Percentiles rank a stretch among this genome's conserved stretches.
phyloP scores from a whole-genome alignment of 352 stramenopile species.

The Pythium volutum region DNA sequence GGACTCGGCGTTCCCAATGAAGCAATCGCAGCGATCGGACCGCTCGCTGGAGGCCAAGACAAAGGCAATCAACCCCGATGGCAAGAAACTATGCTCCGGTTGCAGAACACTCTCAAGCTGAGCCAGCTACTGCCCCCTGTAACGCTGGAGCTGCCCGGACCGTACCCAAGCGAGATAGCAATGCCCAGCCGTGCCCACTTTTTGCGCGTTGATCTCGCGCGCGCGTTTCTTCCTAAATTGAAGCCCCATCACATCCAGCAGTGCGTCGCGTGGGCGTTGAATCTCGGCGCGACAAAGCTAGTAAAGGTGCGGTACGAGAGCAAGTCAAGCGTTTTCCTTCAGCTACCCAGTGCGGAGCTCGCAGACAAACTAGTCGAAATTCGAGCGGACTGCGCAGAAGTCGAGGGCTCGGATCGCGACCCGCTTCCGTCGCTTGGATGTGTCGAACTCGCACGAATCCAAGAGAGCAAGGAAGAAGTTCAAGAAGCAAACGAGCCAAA shows the following conservation, averaged over 20 bases:
- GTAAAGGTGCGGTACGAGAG: slow-evolving; percentile 21
- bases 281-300: slow-evolving; percentile 22
- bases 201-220: slow-evolving; percentile 50
- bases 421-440: slow-evolving; percentile 25
- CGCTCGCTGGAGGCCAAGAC: neutral
- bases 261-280: slow-evolving; percentile 50
- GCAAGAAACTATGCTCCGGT: slow-evolving; percentile 37
- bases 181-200: slow-evolving; percentile 55
- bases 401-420: slow-evolving; percentile 14
- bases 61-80: neutral
- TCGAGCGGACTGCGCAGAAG: slow-evolving; percentile 10
- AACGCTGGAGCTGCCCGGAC: slow-evolving; percentile 13
- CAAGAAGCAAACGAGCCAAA: slow-evolving; percentile 4
- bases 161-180: neutral
- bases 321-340: slow-evolving; percentile 18
- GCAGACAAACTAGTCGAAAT: slow-evolving; percentile 16
- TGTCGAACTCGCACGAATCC: slow-evolving; percentile 14
- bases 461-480: neutral
- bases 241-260: slow-evolving; percentile 80
- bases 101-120: slow-evolving; percentile 37
- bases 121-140: slow-evolving; percentile 56
- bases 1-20: slow-evolving; percentile 59
- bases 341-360: slow-evolving; percentile 13
- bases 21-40: slow-evolving; percentile 34
- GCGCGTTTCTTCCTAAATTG: slow-evolving; percentile 39